A percentile compares a stretch with the other conserved stretches of the same genome.
Evolutionary conservation across 768 basidiomycete genomes (phyloP).

Genomic region (Tylopilus rubrobrunneus): DNA sequence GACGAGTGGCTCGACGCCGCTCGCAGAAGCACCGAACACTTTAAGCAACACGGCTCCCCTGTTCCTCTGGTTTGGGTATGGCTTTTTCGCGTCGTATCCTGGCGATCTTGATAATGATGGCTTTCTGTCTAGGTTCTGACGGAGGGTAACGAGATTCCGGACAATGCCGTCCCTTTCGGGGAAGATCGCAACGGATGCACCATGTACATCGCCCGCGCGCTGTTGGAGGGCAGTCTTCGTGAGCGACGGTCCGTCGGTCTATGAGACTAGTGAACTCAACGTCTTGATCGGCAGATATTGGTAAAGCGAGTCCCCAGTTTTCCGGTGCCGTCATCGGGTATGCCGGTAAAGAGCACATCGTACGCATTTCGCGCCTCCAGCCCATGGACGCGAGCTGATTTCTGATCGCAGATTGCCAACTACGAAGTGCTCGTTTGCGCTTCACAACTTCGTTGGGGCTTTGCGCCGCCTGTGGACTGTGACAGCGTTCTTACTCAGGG

Average conservation of each 20-base stretch:
- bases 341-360: constrained; percentile 33
- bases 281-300: constrained; percentile 25
- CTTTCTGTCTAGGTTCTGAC: constrained; percentile 20
- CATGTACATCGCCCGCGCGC: constrained; percentile 29
- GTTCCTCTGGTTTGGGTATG: constrained; percentile 33
- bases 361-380: constrained; percentile 8
- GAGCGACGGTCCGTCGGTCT: constrained; percentile 1
- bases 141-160: constrained; percentile 30
- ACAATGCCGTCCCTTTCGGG: constrained; percentile 33
- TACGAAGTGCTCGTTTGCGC: constrained; percentile 37
- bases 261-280: background rate
- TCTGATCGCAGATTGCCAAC: constrained; percentile 20
- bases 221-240: constrained; percentile 31
- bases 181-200: constrained; percentile 28
- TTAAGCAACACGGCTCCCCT: constrained; percentile 25
- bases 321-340: constrained; percentile 31
- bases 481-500: constrained; percentile 21
- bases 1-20: constrained; percentile 29
- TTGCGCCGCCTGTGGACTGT: constrained; percentile 13
- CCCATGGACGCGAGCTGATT: background rate
- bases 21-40: constrained; percentile 28
- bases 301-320: constrained; percentile 31
- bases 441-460: constrained; percentile 32
- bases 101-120: background rate
- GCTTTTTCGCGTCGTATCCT: background rate